A percentile compares a stretch with the other conserved stretches of the same genome.
Conservation (phyloP, 768 basidiomycete species). For the Lentinula guzmanii region DNA sequence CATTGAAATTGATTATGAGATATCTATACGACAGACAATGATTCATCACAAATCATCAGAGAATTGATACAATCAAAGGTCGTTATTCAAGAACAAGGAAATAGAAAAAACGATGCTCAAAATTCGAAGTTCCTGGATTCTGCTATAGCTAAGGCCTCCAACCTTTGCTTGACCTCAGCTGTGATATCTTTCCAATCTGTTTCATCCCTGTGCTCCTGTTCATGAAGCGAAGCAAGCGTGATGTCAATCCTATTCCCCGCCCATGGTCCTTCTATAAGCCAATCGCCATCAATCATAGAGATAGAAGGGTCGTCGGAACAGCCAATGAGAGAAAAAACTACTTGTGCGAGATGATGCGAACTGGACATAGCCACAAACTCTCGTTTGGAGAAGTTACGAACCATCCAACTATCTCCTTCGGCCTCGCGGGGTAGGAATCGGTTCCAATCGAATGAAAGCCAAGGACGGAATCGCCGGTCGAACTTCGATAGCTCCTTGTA, state of each 20-base stretch:
- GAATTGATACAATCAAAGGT: no score
- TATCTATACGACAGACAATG: no score
- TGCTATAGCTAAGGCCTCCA: neutral
- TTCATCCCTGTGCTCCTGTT: neutral
- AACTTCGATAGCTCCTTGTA: no score
- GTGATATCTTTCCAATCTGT: neutral
- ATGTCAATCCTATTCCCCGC: neutral
- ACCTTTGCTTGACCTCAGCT: neutral
- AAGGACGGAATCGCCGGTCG: neutral
- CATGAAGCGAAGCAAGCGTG: neutral
- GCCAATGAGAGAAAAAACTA: neutral
- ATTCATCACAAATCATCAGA: no score
- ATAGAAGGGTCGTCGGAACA: neutral
- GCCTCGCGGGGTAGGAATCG: neutral
- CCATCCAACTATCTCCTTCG: neutral
- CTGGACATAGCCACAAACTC: neutral
- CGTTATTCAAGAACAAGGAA: no score
- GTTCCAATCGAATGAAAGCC: neutral
- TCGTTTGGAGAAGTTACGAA: neutral
- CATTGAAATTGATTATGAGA: no score
- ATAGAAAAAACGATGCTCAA: no score
- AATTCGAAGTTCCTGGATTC: no score
- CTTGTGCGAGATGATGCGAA: neutral
- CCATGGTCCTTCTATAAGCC: neutral
- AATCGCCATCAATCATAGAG: neutral